Base-by-base conservation (phyloP, 73 alveolate species). In the Effrenium voratum region DNA sequence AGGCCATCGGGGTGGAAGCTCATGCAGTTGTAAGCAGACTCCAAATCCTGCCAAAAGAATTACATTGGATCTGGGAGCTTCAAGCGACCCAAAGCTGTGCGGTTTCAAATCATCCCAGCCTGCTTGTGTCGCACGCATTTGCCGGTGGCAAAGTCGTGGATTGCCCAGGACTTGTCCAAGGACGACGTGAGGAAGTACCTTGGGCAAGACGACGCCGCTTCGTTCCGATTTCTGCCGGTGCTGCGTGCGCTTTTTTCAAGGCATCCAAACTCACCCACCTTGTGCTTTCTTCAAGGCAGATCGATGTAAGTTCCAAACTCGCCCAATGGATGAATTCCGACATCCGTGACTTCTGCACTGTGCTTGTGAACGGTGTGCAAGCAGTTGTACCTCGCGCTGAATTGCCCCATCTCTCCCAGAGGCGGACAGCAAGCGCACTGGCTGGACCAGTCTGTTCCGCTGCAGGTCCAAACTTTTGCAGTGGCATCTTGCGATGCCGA, bases 1-100 rank as follows among this genome's bases (percentile, higher is more conserved):
- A 93, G 81, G 45, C 99, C 99, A 59, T 93, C 99, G 30, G 99
- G 99, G 26, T 93, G 99, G 73, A 93, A 80, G 88, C 85, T 80
- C 94, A 77, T 92, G 98, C 92, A 92, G n/a, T 80, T 91, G 81
- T 47, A 92, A n/a, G 70, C 98, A 50, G 98, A 73, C 32, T 75
- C 98, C 45, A 92, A 63, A 50, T 92, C 98, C 98, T 92, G 79
- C 45, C 32, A 34, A 8, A 30, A n/a, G 10, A 70, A 10, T 34
- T 32, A 70, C 0, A 57, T 10, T 24, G 44, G 41, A 66, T 66
- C 40, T 13, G 40, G 30, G 30, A 8, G 79, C 16, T 24, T 26
- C 40, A n/a, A 66, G 10, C 79, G 40, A 28, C 8, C n/a, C 30
- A 26, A 30, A 66, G 34, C n/a, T n/a, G 16, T 57, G n/a, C 16